These are phyloP conservation scores for Acanthamoeba healyi DNA, from an alignment of 208 protist species.

Conservation along the genomic window DNA sequence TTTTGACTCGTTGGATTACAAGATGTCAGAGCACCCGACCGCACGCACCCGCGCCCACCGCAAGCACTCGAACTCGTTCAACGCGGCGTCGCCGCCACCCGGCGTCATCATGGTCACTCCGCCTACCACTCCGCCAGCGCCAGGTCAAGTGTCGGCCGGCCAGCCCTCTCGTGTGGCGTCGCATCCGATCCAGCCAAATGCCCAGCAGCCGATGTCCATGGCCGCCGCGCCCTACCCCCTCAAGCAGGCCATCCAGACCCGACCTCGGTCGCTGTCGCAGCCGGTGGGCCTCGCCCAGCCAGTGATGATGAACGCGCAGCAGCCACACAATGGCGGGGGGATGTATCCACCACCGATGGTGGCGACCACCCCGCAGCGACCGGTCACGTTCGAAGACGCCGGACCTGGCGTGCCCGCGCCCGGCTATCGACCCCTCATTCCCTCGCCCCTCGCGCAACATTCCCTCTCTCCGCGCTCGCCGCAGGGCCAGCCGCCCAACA, in stretches of 20 bases:
- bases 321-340: background rate
- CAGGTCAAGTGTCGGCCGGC: background rate
- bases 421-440: slow-evolving; percentile 7
- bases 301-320: too few species aligned
- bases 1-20: background rate
- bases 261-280: slow-evolving; percentile 33
- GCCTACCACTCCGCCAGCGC: background rate
- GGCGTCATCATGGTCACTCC: background rate
- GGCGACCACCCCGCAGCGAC: background rate
- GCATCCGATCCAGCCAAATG: background rate
- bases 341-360: background rate
- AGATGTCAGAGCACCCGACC: background rate
- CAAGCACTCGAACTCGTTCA: slow-evolving; percentile 50
- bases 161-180: background rate
- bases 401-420: background rate
- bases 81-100: background rate
- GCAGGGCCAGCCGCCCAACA: background rate
- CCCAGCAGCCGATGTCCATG: background rate
- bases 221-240: background rate
- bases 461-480: slow-evolving; percentile 26
- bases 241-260: slow-evolving; percentile 21
- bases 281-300: slow-evolving; percentile 16
- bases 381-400: slow-evolving; percentile 12
- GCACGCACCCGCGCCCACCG: background rate
- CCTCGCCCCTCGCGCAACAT: slow-evolving; percentile 31